Base-by-base conservation (phyloP, 306 rosid genomes). In the Rubus idaeus region DNA sequence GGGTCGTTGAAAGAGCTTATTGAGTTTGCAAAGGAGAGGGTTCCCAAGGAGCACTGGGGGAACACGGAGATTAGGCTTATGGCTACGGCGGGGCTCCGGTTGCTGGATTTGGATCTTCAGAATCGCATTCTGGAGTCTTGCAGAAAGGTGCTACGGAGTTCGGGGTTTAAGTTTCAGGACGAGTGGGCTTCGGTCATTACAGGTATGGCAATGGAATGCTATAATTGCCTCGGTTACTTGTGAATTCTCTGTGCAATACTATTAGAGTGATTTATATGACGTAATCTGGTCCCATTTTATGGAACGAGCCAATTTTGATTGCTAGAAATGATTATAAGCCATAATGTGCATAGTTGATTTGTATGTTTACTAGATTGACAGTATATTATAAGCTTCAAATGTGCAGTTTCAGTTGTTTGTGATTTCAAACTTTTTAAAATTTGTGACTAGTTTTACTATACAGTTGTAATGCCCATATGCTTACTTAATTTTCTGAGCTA, bases 41-140 rank as follows among this genome's bases (percentile, higher is more conserved):
- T 95, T 35, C 99, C 99, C 20, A 88, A 68, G 77, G 93, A 84
- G 68, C 76, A 26, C 0, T 90, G 99, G 99, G 75, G 76, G 60
- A 82, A 84, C 8, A 90, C 97, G 17, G 97, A 92, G 79, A 75
- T 95, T 74, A 86, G 96, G 86, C 86, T 95, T 20, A 92, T 95
- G 99, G 99, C 99, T 0, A 95, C 97, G 4, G 99, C 97, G 61
- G 99, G 99, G 81, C 78, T 95, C 72, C 85, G 99, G 77, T 46
- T 95, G 82, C 81, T 92, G 18, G 87, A 86, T 8, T 42, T 66
- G 44, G 70, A 74, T 60, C 84, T 76, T 66, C 97, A 87, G 89
- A 81, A 70, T 69, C 85, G 53, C 78, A 88, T 95, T 76, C 79
- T 92, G 47, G 87, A 79, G 45, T 88, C 97, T 17, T 95, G 99